Percentiles rank a stretch among this genome's conserved stretches.
phyloP scores from a whole-genome alignment of 345 rosid genomes.

The Heritiera fomes region DNA sequence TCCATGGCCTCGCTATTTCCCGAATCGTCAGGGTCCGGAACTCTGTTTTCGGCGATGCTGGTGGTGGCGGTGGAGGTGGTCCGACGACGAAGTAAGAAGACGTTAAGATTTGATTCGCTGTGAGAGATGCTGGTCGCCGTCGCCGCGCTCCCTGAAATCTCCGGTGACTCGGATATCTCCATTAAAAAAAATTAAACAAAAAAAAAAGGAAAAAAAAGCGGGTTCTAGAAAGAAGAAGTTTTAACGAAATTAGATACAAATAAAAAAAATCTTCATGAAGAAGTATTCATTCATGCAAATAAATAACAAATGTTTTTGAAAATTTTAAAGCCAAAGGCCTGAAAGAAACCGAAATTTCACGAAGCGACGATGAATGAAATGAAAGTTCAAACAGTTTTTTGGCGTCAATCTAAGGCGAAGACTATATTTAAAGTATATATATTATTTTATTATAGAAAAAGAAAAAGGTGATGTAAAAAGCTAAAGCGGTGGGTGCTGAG shows the following conservation, averaged over 20 bases:
- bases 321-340: background rate
- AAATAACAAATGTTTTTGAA: background rate
- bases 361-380: constrained; percentile 16
- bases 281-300: background rate
- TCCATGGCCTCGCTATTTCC: constrained; percentile 23
- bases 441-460: too few relatives aligned
- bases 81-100: constrained; percentile 42
- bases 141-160: constrained; percentile 4
- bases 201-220: background rate
- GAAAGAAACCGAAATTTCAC: background rate
- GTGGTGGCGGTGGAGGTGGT: constrained; percentile 15
- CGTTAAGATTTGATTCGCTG: constrained; percentile 43
- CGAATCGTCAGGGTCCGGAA: constrained; percentile 12
- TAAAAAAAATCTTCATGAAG: background rate
- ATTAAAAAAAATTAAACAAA: constrained; percentile 17
- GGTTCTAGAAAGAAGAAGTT: background rate
- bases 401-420: background rate
- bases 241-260: background rate
- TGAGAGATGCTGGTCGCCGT: background rate
- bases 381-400: background rate
- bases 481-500: constrained; percentile 8
- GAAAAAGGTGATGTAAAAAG: background rate
- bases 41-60: background rate
- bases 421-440: too few relatives aligned
- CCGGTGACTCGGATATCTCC: constrained; percentile 28